Evolutionary conservation across 306 rosid species (phyloP).

Genomic region (Malus domestica): DNA sequence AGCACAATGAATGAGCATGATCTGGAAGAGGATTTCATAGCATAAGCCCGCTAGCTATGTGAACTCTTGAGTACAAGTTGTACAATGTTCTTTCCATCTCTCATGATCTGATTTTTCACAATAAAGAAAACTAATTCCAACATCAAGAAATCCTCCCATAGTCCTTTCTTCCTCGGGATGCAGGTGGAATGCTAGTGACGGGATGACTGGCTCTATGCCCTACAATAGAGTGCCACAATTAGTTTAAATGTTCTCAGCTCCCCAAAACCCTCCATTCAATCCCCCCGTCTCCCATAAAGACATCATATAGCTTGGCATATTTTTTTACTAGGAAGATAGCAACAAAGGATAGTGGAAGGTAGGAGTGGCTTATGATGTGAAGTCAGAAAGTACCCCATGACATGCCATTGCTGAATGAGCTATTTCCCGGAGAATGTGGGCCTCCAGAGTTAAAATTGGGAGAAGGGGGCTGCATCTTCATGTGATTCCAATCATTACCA

Average conservation of each 20-base stretch:
- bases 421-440: constrained; percentile 73
- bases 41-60: constrained; percentile 31
- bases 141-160: constrained; percentile 66
- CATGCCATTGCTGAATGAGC: constrained; percentile 52
- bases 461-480: constrained; percentile 65
- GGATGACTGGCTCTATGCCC: constrained; percentile 84
- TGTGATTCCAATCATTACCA: constrained; percentile 66
- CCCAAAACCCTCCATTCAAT: constrained; percentile 4
- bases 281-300: constrained; percentile 10
- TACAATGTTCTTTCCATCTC: constrained; percentile 23
- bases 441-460: constrained; percentile 57
- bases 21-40: constrained; percentile 24
- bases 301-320: not conserved
- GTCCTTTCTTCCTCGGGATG: constrained; percentile 82
- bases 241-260: constrained; percentile 17
- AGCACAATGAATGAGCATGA: constrained; percentile 57
- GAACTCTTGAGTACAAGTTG: constrained; percentile 35
- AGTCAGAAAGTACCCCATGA: constrained; percentile 74
- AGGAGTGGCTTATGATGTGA: constrained; percentile 9
- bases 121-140: constrained; percentile 21
- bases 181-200: constrained; percentile 69
- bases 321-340: not conserved
- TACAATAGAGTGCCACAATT: constrained; percentile 32
- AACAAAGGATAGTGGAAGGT: constrained; percentile 7
- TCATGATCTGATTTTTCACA: constrained; percentile 22